These are phyloP conservation scores for Penicillium sp. DNA, from an alignment of 2,329 filamentous ascomycete genomes.

Conservation along the genomic window DNA sequence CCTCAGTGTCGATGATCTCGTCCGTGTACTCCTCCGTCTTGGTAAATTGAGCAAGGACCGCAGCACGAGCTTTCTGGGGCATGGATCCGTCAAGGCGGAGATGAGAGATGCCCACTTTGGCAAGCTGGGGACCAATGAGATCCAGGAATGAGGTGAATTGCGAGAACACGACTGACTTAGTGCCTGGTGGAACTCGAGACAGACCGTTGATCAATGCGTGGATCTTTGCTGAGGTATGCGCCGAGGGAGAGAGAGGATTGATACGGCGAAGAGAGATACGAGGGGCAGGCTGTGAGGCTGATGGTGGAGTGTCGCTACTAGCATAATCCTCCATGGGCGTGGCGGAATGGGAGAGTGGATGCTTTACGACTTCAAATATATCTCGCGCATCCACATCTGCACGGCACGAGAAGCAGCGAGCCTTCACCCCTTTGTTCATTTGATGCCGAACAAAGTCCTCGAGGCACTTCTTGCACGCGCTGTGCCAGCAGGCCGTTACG, in stretches of 20 bases:
- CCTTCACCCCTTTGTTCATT: constrained; percentile 71
- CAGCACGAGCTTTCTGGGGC: constrained; percentile 79
- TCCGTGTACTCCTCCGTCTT: constrained; percentile 44
- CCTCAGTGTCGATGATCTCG: constrained; percentile 41
- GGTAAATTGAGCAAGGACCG: constrained; percentile 75
- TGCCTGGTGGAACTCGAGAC: constrained; percentile 67
- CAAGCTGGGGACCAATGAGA: constrained; percentile 81
- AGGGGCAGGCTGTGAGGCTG: constrained; percentile 43
- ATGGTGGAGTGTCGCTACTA: constrained; percentile 45
- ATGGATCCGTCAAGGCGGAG: constrained; percentile 92
- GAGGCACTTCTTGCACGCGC: constrained; percentile 92
- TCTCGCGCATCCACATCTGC: constrained; percentile 80
- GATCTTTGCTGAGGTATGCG: constrained; percentile 77
- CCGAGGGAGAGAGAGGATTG: constrained; percentile 63
- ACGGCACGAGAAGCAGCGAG: constrained; percentile 89
- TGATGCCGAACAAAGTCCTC: constrained; percentile 88
- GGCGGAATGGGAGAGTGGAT: constrained; percentile 54
- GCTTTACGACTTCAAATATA: constrained; percentile 86
- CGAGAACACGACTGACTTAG: constrained; percentile 92
- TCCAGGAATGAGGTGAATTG: constrained; percentile 97
- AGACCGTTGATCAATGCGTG: constrained; percentile 76
- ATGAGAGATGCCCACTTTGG: constrained; percentile 71
- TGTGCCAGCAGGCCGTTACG: constrained; percentile 97
- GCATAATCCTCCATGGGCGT: constrained; percentile 50
- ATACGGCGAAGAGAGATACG: constrained; percentile 65